A percentile compares a stretch with the other conserved stretches of the same genome.
These are phyloP conservation scores for Termitomyces sp. DNA, from an alignment of 1,284 basidiomycete genomes.

Conservation along the genomic window DNA sequence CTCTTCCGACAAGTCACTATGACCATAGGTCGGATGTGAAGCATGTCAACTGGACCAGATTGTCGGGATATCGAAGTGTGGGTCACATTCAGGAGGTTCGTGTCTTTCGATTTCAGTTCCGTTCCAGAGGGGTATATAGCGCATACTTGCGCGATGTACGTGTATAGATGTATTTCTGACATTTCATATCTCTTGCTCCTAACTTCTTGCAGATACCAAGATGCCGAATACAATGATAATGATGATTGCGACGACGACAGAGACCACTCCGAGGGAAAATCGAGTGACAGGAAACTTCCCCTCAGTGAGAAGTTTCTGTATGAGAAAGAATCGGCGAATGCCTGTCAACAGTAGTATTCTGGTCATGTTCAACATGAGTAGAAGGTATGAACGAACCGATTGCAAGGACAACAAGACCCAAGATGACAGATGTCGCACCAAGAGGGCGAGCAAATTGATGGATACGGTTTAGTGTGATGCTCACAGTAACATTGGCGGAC, in stretches of 20 bases:
- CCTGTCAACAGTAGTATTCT: conserved; percentile 26
- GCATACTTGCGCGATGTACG: neutral
- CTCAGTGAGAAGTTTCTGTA: conserved; percentile 46
- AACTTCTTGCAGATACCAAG: conserved; percentile 26
- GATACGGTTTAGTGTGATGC: conserved; percentile 7
- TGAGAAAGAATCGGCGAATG: conserved; percentile 45
- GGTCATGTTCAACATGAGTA: neutral
- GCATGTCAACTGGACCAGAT: too few species aligned
- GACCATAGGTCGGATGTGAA: too few species aligned
- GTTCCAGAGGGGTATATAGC: neutral
- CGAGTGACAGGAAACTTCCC: conserved; percentile 54
- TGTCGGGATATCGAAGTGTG: too few species aligned
- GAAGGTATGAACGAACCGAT: conserved; percentile 31
- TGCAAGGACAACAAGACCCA: conserved; percentile 41
- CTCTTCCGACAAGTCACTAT: too few species aligned
- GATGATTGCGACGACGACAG: conserved; percentile 35
- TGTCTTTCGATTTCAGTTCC: neutral
- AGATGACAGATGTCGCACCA: conserved; percentile 42
- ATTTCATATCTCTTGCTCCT: neutral
- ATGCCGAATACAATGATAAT: conserved; percentile 47
- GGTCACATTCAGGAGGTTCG: neutral
- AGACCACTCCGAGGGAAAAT: conserved; percentile 28
- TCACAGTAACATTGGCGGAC: neutral
- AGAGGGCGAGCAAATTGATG: conserved; percentile 44
- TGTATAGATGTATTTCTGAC: neutral